Base-by-base conservation (phyloP, 768 basidiomycete genomes). In the Trametes villosa region DNA sequence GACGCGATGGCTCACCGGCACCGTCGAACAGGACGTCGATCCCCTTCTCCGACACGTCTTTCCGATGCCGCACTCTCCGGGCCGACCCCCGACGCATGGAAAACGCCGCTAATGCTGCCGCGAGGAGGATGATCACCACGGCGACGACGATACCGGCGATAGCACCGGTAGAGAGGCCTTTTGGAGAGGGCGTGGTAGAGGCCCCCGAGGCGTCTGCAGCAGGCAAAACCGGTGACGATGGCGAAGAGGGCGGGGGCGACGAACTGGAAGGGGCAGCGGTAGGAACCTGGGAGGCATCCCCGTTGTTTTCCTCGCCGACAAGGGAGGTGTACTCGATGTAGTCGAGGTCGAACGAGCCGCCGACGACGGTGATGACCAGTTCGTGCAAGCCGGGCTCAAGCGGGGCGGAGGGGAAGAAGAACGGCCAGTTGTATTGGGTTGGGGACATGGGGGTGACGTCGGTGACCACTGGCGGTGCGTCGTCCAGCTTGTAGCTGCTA, bases 81-180 rank as follows among this genome's bases (percentile, higher is more conserved):
- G 49, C 44, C n/a, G 46, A 34, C 24, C 62, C 36, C 26, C 51
- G 58, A 8, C 56, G 62, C 9, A 63, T 45, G 30, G 33, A 48
- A 30, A 55, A n/a, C 18, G 58, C 11, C 17, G 41, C 48, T 12
- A 47, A 18, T 9, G 30, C 46, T 6, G 50, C 40, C 9, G 20
- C 46, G 24, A 58, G 45, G 4, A 56, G 33, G 30, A 58, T 13
- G 24, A 56, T 26, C 2, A 26, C 42, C 9, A 22, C 50, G 1
- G 53, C 65, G 11, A 64, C 22, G 12, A 50, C 36, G 20, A 67
- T 64, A 0, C 65, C 65, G 3, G 55, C 59, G 20, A 66, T 57
- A 4, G 48, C 59, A 9, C 51, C 62, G 1, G 30, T 29, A 5
- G 61, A 40, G 8, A 67, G 31, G 13, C 29, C 36, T 12, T 34